Base-by-base conservation (phyloP, 164 flowering plant species). In the Tinospora cordifolia region DNA sequence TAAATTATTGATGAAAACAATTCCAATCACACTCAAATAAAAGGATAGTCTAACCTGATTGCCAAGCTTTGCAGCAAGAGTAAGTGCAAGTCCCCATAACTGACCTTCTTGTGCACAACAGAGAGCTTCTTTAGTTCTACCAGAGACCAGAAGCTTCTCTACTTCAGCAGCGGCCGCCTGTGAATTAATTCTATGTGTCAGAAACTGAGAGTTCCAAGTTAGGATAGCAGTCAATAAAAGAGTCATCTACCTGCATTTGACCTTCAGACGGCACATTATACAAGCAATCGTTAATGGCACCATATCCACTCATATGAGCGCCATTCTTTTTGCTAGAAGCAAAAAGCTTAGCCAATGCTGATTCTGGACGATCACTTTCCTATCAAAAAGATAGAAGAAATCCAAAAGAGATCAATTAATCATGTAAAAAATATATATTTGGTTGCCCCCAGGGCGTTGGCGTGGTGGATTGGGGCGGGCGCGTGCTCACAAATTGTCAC, bases 31-130 rank as follows among this genome's bases (percentile, higher is more conserved):
- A 19, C n/a, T 8, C 19, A 54, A 19, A 54, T 54, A 25, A 17
- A 54, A 54, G 21, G 8, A 25, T 19, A 17, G 60, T 17, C 22
- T 64, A 17, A 95, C 99, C 93, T 90, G 88, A 63, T 90, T 86
- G 34, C 99, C 96, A 68, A 92, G 94, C 72, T 91, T 87, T 54
- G 91, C 84, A 44, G 99, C 98, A 81, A 95, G 87, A 73, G 87
- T 83, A 69, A 95, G 86, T 9, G 98, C 99, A 69, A 88, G 91
- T 41, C 97, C 96, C 99, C 99, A 95, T 71, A 95, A 78, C 74
- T 95, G 97, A 78, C 98, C 96, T 78, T 87, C 90, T 74, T 84
- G 88, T 71, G 99, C 99, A 87, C 88, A 85, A 30, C 84, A 87
- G 21, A 95, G 79, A 77, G 99, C 99, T 77, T 92, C 98, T 74